Conservation (phyloP, 1,139 yeast genomes). For the Sugiyamaella sp. region DNA sequence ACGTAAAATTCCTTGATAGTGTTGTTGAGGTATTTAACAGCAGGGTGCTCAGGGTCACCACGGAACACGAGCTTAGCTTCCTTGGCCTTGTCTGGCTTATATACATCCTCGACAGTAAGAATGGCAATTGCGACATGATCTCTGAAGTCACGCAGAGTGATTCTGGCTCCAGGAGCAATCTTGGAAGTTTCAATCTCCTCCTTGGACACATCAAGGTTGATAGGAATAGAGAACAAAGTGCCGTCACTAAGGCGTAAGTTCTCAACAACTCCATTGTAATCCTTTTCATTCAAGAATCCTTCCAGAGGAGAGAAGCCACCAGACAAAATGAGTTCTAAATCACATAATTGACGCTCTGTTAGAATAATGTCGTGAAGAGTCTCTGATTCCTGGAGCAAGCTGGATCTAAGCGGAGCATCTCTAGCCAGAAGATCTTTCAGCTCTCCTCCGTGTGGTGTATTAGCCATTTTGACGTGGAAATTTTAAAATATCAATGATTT, state of each 20-base stretch:
- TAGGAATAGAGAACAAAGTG: slow-evolving; percentile 89
- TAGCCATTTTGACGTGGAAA: slow-evolving; percentile 53
- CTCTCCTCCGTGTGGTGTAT: slow-evolving; percentile 85
- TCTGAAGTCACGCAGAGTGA: slow-evolving; percentile 80
- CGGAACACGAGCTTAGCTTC: slow-evolving; percentile 90
- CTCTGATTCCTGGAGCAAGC: slow-evolving; percentile 61
- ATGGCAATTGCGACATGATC: slow-evolving; percentile 82
- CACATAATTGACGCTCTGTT: slow-evolving; percentile 91
- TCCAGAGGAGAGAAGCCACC: slow-evolving; percentile 95
- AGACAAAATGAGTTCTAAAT: slow-evolving; percentile 83
- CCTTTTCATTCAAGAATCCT: slow-evolving; percentile 81
- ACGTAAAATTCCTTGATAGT: slow-evolving; percentile 81
- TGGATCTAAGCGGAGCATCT: slow-evolving; percentile 63
- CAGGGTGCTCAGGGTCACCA: slow-evolving; percentile 98
- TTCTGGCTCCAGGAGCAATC: slow-evolving; percentile 59
- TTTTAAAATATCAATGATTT: neutral
- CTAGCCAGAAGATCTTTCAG: slow-evolving; percentile 84
- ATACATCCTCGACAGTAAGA: slow-evolving; percentile 75
- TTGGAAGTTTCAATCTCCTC: slow-evolving; percentile 50
- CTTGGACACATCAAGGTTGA: slow-evolving; percentile 75
- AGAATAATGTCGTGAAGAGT: slow-evolving; percentile 58
- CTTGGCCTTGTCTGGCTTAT: slow-evolving; percentile 71
- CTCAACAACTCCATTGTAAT: slow-evolving; percentile 78
- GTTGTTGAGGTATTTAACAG: slow-evolving; percentile 70
- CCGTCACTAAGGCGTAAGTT: slow-evolving; percentile 78